Evolutionary conservation across 2,329 filamentous ascomycete genomes (phyloP).

Genomic region (Exophiala calicioides): DNA sequence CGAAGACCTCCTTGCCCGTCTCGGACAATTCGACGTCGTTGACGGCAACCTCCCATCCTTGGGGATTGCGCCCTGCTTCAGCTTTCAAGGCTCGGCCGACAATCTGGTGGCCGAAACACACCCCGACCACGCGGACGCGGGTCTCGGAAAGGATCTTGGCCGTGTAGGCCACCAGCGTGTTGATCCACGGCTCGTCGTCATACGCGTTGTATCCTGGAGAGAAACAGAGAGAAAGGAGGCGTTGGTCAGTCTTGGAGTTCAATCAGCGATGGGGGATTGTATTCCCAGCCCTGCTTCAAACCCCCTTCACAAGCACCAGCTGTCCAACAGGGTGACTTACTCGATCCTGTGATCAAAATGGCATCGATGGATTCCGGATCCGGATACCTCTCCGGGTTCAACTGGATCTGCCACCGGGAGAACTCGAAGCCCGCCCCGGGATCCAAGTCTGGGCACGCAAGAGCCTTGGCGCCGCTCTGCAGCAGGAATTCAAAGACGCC

Average conservation of each 20-base stretch:
- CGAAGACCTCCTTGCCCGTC: conserved; percentile 71
- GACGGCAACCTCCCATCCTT: conserved; percentile 82
- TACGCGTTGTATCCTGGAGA: conserved; percentile 68
- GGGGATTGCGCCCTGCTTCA: conserved; percentile 65
- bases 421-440: conserved; percentile 55
- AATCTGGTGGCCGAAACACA: conserved; percentile 90
- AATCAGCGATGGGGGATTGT: too few species aligned
- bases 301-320: not conserved
- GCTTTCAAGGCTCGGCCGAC: conserved; percentile 70
- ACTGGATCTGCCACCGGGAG: conserved; percentile 70
- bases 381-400: conserved; percentile 67
- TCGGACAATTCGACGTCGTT: conserved; percentile 66
- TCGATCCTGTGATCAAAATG: conserved; percentile 74
- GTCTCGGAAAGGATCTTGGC: conserved; percentile 60
- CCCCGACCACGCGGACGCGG: conserved; percentile 70
- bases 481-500: conserved; percentile 68
- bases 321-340: conserved; percentile 48
- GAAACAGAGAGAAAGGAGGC: not conserved
- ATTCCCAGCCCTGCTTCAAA: too few species aligned
- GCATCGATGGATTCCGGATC: conserved; percentile 74
- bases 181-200: conserved; percentile 73
- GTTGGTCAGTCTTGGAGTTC: not conserved
- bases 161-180: conserved; percentile 70
- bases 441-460: conserved; percentile 40
- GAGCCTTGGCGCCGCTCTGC: conserved; percentile 52